A percentile compares a stretch with the other conserved stretches of the same genome.
Conservation (phyloP, 129 eudicot genomes). For the Silybum marianum region DNA sequence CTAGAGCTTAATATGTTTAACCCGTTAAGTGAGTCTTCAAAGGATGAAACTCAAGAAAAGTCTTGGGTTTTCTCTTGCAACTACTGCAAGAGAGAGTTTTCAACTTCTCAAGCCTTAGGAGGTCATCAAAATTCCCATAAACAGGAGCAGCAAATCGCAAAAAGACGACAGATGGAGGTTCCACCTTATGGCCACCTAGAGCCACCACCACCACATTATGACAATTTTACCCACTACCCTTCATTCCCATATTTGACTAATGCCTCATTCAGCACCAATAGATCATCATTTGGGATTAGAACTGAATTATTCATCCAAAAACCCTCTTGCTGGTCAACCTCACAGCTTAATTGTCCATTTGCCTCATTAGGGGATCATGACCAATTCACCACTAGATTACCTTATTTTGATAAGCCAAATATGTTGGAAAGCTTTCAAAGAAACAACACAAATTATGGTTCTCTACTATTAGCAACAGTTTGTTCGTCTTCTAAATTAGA, state of each 20-base stretch:
- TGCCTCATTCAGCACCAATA: slow-evolving; percentile 22
- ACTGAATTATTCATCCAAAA: slow-evolving; percentile 44
- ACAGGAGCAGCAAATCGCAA: slow-evolving; percentile 60
- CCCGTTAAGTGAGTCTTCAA: slow-evolving; percentile 44
- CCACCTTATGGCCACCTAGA: slow-evolving; percentile 44
- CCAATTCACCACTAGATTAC: slow-evolving; percentile 24
- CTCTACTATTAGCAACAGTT: slow-evolving; percentile 24
- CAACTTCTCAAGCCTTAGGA: slow-evolving; percentile 75
- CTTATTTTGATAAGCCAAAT: slow-evolving; percentile 27
- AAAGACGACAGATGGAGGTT: slow-evolving; percentile 53
- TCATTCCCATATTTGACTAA: slow-evolving; percentile 34
- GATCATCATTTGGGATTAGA: slow-evolving; percentile 40
- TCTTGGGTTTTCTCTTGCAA: slow-evolving; percentile 56
- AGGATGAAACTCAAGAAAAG: slow-evolving; percentile 34
- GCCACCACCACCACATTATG: slow-evolving; percentile 32
- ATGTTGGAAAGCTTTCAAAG: slow-evolving; percentile 38
- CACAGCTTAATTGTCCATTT: slow-evolving; percentile 30
- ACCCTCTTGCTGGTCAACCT: slow-evolving; percentile 51
- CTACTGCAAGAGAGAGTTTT: slow-evolving; percentile 61
- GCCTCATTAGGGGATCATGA: slow-evolving; percentile 32
- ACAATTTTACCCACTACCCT: slow-evolving; percentile 38
- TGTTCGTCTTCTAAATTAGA: slow-evolving; percentile 19
- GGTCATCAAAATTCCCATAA: slow-evolving; percentile 89
- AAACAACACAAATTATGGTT: slow-evolving; percentile 13
- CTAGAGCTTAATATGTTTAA: slow-evolving; percentile 48